Base-by-base conservation (phyloP, 768 basidiomycete genomes). In the Boletus fagicola region DNA sequence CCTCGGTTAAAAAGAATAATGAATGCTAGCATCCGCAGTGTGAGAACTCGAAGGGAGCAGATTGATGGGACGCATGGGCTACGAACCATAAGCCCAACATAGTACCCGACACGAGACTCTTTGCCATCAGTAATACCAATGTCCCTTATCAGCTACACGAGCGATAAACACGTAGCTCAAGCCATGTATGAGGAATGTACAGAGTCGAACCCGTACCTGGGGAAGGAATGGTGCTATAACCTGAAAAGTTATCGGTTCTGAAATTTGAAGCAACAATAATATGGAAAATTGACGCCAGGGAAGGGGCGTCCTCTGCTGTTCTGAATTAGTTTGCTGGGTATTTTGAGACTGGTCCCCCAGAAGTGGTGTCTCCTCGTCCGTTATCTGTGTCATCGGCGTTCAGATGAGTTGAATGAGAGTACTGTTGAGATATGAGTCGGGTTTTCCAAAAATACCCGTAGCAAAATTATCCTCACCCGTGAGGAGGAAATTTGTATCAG, bases 161-260 rank as follows among this genome's bases (percentile, higher is more conserved):
- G 11, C 48, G 38, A 30, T 13, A 39, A 30, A 26, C 3, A 20
- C n/a, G 10, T 30, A 20, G 24, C 5, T 58, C 10, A 10, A 38
- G 49, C 8, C n/a, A n/a, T 13, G 26, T 28, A 7, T 13, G 5
- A 40, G 7, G 26, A 33, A 39, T n/a, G 4, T 46, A 30, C 13
- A 33, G 5, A 7, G 8, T 54, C 9, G 16, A 64, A 44, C 4
- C 49, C 79, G 31, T 59, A 86, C 87, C 76, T 72, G 70, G 6
- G 86, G 86, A 42, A 84, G 80, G 65, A 90, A 90, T 0, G 90
- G 90, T 47, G 82, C 83, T 57, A 90, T 89, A 53, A 90, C 86
- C 58, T 87, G 80, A 10, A 81, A 81, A 5, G 88, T 86, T 56
- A 92, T 68, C 5, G 89, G 88, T 69, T 92, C 90, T 53, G 87